Evolutionary conservation across 2,329 filamentous ascomycete species (phyloP).

Genomic region (Dactylonectria estremocensis): DNA sequence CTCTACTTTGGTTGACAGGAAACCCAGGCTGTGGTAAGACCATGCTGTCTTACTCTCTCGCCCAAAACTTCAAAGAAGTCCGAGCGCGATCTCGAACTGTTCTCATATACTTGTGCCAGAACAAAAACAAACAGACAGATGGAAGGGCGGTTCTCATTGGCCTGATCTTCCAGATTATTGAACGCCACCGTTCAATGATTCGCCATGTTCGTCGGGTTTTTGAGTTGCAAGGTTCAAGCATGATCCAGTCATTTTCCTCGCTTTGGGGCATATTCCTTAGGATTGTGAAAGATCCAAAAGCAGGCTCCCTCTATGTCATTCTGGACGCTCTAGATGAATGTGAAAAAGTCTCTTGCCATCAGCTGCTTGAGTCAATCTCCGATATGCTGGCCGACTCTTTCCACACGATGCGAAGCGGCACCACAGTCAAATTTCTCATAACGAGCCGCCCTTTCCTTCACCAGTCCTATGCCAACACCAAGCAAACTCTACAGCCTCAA

Average conservation of each 20-base stretch:
- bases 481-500: constrained; percentile 18
- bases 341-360: constrained; percentile 45
- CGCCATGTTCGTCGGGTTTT: constrained; percentile 51
- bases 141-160: constrained; percentile 54
- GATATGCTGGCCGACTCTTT: constrained; percentile 36
- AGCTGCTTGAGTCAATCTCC: constrained; percentile 47
- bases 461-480: constrained; percentile 20
- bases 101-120: constrained; percentile 54
- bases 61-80: constrained; percentile 47
- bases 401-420: constrained; percentile 27
- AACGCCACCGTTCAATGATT: constrained; percentile 51
- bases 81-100: constrained; percentile 40
- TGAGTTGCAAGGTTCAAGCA: constrained; percentile 49
- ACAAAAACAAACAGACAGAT: constrained; percentile 54
- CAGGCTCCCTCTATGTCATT: constrained; percentile 50
- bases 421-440: constrained; percentile 53
- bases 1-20: constrained; percentile 55
- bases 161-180: constrained; percentile 55
- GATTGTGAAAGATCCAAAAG: constrained; percentile 50
- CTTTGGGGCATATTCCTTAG: constrained; percentile 55
- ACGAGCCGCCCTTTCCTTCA: constrained; percentile 50
- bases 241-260: constrained; percentile 52
- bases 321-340: constrained; percentile 59
- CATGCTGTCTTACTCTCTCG: constrained; percentile 53
- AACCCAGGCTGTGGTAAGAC: constrained; percentile 57